These are phyloP conservation scores for Zymoseptoria passerinii DNA, from an alignment of 2,329 filamentous ascomycete genomes.

Conservation along the genomic window DNA sequence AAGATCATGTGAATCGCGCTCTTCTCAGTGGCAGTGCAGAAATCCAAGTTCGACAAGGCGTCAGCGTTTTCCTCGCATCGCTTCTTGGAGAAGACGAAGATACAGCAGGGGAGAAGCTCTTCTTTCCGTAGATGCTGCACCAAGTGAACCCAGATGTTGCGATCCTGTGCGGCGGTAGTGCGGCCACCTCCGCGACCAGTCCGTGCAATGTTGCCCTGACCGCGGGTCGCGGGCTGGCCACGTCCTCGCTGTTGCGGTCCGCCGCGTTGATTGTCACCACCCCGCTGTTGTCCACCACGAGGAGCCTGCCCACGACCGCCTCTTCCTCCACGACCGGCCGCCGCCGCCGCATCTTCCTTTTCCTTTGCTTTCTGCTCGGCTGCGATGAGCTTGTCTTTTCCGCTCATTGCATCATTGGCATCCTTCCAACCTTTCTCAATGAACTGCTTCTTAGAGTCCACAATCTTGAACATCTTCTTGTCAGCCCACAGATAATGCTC, in stretches of 20 bases:
- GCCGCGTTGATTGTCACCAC: conserved; percentile 38
- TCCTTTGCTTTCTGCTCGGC: conserved; percentile 37
- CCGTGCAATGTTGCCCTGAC: conserved; percentile 78
- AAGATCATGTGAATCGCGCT: conserved; percentile 97
- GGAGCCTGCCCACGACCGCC: conserved; percentile 45
- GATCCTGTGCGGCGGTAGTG: conserved; percentile 85
- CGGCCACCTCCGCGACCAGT: conserved; percentile 77
- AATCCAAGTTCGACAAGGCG: conserved; percentile 89
- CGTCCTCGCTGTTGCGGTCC: conserved; percentile 46
- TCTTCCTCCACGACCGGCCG: conserved; percentile 45
- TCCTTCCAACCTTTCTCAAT: conserved; percentile 91
- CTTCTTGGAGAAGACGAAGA: conserved; percentile 98
- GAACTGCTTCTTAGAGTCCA: conserved; percentile 86
- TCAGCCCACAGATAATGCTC: conserved; percentile 96
- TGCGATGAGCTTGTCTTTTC: conserved; percentile 66
- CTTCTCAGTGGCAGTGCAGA: conserved; percentile 87
- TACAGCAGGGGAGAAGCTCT: conserved; percentile 80
- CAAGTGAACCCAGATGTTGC: conserved; percentile 92
- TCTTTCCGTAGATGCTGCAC: conserved; percentile 86
- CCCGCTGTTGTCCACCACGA: conserved; percentile 44
- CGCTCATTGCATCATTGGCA: conserved; percentile 72
- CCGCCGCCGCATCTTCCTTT: conserved; percentile 41
- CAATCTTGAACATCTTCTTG: conserved; percentile 89
- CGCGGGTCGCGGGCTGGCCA: conserved; percentile 48
- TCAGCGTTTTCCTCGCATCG: conserved; percentile 95